Base-by-base conservation (phyloP, 441 rosid species). In the Gossypium lobatum region DNA sequence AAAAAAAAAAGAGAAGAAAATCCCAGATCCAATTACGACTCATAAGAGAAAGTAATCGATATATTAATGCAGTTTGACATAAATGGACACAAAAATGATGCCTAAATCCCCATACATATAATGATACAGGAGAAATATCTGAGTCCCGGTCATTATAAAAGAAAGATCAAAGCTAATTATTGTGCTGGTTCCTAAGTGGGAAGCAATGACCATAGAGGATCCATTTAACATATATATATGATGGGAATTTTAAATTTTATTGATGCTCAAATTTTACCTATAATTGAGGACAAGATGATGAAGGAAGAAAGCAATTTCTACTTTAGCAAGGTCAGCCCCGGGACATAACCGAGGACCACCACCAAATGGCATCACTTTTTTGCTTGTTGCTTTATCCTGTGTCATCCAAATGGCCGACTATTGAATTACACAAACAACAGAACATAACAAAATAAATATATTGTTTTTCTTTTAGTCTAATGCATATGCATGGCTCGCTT, bases 271-370 rank as follows among this genome's bases (percentile, higher is more conserved):
- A 67, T 21, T 31, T 37, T 76, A 93, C 96, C 92, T 89, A 71
- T 83, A 91, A 58, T 76, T 78, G 39, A 90, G 88, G 87, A 91
- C 94, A 80, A 93, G 89, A 85, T 89, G 96, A 83, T 93, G 98
- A 73, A 93, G 88, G 73, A 91, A 93, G 73, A 90, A 89, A 16
- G 94, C 85, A 26, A 74, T 82, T 79, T 80, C 89, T 14, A 90
- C 82, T 82, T 84, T 88, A 70, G 94, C 96, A 48, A 93, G 87
- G 60, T 91, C 97, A 54, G 86, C 86, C 42, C 97, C 98, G 17
- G 98, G 97, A 73, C 97, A 93, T 4, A 86, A 79, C 71, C 97
- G 73, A 53, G 82, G 74, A 73, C 98, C 98, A 71, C 98, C 98
- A 71, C 97, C 98, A 77, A 90, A 91, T 25, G 96, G 89, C 78